Percentiles rank a stretch among this genome's conserved stretches.
These are phyloP conservation scores for Lactarius vividus DNA, from an alignment of 768 basidiomycete species.

Conservation along the genomic window DNA sequence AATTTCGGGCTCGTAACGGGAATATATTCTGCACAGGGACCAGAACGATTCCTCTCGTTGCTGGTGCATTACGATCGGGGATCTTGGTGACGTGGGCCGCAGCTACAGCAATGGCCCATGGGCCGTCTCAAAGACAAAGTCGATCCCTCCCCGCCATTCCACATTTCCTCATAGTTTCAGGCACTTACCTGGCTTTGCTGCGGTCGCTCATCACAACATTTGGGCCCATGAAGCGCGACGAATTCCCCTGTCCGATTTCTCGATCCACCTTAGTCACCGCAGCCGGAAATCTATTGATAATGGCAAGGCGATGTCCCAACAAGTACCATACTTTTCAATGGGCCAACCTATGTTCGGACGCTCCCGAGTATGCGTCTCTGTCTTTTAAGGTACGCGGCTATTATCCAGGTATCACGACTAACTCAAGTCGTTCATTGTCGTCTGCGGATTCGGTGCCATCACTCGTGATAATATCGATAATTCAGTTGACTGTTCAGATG, in stretches of 20 bases:
- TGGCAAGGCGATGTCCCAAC: not conserved
- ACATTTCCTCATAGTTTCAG: no score
- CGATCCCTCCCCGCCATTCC: not conserved
- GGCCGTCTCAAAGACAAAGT: not conserved
- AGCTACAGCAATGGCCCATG: not conserved
- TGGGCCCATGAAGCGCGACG: not conserved
- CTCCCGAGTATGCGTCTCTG: not conserved
- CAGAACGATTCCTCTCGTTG: not conserved
- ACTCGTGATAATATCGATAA: not conserved
- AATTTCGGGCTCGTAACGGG: not conserved
- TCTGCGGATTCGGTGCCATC: not conserved
- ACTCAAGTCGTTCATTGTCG: not conserved
- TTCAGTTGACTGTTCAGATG: not conserved
- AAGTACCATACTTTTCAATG: not conserved
- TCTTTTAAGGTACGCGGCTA: not conserved
- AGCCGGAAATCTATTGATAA: not conserved
- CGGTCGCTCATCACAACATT: not conserved
- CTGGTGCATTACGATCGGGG: not conserved
- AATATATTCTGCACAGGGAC: not conserved
- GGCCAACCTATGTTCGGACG: not conserved
- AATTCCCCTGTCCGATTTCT: not conserved
- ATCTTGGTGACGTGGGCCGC: not conserved
- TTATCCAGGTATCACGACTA: not conserved
- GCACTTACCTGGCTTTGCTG: not conserved
- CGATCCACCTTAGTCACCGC: not conserved